Conservation (phyloP, 1,284 basidiomycete species). For the Inonotus obliquus region DNA sequence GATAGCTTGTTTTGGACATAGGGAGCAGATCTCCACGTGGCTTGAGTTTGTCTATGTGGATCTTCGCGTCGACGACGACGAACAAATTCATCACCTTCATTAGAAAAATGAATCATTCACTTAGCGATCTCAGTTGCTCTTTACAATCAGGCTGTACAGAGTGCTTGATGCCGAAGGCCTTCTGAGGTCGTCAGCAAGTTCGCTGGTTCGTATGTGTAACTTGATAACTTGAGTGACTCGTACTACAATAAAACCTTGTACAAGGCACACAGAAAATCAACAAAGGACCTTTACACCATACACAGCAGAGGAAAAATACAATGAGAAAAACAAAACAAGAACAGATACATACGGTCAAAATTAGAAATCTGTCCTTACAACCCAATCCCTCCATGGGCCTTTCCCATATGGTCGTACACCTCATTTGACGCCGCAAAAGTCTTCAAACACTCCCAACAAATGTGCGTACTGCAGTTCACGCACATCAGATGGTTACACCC, state of each 20-base stretch:
- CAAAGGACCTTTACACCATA: neutral
- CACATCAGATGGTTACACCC: slow-evolving; percentile 35
- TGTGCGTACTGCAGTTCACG: slow-evolving; percentile 27
- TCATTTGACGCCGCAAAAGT: slow-evolving; percentile 23
- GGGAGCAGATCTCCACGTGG: neutral
- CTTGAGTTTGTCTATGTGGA: neutral
- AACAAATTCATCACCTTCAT: neutral
- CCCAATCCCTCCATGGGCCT: slow-evolving; percentile 11
- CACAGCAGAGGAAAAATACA: neutral
- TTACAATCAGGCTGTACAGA: too few species aligned
- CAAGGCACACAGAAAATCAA: neutral
- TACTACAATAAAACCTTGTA: too few species aligned
- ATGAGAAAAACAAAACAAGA: neutral
- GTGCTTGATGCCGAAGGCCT: too few species aligned
- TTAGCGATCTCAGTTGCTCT: too few species aligned
- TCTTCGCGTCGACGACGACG: too few species aligned
- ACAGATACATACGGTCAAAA: neutral
- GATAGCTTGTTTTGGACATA: neutral
- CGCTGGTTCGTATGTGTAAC: too few species aligned
- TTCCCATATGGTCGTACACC: slow-evolving; percentile 28
- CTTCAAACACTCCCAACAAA: slow-evolving; percentile 32
- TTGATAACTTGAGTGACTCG: too few species aligned
- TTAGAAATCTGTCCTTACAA: neutral
- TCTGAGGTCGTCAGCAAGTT: too few species aligned
- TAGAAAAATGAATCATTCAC: neutral